Conservation (phyloP, 177 flowering plant genomes). For the Vitis hybrid region DNA sequence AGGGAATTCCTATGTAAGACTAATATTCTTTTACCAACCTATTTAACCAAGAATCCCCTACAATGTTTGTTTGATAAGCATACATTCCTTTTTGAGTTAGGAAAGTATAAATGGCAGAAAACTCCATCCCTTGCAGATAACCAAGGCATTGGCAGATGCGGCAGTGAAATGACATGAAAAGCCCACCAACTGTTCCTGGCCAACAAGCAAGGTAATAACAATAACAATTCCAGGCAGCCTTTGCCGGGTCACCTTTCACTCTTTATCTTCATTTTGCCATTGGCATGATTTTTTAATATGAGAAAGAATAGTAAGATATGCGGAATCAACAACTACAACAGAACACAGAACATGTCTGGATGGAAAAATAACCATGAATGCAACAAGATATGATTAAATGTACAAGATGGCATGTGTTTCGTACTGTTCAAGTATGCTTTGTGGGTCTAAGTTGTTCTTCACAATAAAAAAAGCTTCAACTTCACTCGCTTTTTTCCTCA, state of each 20-base stretch:
- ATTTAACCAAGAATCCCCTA: not conserved
- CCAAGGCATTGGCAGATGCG: not conserved
- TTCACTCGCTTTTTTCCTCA: conserved; percentile 23
- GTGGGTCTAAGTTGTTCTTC: conserved; percentile 6
- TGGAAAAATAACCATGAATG: not conserved
- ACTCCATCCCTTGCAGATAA: not conserved
- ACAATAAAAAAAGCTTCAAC: conserved; percentile 30
- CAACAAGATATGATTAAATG: not conserved
- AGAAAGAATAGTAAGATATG: too few species aligned
- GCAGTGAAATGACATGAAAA: not conserved
- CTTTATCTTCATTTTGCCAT: not conserved
- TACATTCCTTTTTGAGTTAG: not conserved
- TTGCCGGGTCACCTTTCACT: not conserved
- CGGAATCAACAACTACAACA: not conserved
- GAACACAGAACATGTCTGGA: not conserved
- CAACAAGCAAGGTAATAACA: not conserved
- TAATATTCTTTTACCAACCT: too few species aligned
- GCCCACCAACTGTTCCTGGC: not conserved
- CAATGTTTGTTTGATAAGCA: not conserved
- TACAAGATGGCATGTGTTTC: conserved; percentile 4
- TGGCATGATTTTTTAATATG: too few species aligned
- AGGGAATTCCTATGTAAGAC: not conserved
- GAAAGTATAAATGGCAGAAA: not conserved
- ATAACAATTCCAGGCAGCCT: not conserved
- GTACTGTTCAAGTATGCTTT: conserved; percentile 25